Evolutionary conservation across 2,329 filamentous ascomycete species (phyloP).

Genomic region (Stemphylium beticola): DNA sequence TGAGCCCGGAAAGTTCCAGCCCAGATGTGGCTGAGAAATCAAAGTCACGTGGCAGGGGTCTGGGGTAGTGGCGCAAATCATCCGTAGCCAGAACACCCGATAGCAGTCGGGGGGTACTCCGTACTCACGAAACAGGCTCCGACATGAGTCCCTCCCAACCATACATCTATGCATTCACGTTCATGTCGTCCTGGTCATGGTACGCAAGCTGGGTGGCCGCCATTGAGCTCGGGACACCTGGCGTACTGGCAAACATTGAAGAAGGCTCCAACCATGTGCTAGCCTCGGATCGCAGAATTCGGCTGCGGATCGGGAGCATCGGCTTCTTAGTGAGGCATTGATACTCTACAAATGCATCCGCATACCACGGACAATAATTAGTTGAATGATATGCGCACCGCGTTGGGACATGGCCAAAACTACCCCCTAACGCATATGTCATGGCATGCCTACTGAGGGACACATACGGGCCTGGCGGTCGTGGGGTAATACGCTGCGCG

Average conservation of each 20-base stretch:
- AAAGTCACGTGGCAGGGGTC: constrained; percentile 15
- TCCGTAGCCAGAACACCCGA: neutral
- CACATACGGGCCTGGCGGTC: neutral
- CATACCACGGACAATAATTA: neutral
- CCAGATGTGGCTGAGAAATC: constrained; percentile 35
- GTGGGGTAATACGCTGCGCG: constrained; percentile 13
- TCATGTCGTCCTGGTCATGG: neutral
- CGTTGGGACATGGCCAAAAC: neutral
- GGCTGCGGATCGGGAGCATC: neutral
- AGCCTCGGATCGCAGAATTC: neutral
- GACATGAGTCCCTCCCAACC: neutral
- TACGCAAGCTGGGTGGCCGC: neutral
- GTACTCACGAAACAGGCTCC: neutral
- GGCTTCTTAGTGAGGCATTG: neutral
- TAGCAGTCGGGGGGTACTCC: neutral
- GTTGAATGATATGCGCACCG: neutral
- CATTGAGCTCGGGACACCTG: neutral
- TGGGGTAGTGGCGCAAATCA: constrained; percentile 18
- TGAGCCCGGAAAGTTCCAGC: constrained; percentile 29
- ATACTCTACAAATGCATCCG: neutral
- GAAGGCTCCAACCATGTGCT: neutral
- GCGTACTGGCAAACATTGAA: neutral
- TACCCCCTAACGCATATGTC: neutral
- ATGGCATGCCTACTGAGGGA: neutral
- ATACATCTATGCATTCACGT: neutral